A percentile compares a stretch with the other conserved stretches of the same genome.
Evolutionary conservation across 108 stramenopile species (phyloP).

Genomic region (Craspedostauros australis): DNA sequence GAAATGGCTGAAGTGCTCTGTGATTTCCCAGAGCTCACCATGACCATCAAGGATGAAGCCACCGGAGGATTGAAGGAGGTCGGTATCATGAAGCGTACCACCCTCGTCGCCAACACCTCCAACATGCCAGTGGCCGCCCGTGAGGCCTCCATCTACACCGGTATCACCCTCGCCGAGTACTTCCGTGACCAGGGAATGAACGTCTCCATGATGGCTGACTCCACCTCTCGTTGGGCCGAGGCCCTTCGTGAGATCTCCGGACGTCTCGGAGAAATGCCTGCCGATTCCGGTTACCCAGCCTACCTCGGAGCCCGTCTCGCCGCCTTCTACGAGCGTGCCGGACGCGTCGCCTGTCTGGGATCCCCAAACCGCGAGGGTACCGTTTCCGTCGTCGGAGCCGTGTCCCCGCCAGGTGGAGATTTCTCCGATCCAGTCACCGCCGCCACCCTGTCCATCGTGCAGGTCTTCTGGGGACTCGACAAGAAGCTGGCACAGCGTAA

Average conservation of each 20-base stretch:
- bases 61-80: constrained; percentile 89
- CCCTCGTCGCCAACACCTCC: constrained; percentile 99
- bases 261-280: constrained; percentile 99
- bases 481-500: constrained; percentile 99
- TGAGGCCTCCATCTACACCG: constrained; percentile 99
- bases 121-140: constrained; percentile 99
- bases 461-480: constrained; percentile 99
- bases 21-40: constrained; percentile 99
- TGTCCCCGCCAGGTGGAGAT: constrained; percentile 99
- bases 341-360: constrained; percentile 95
- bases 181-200: constrained; percentile 99
- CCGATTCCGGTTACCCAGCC: constrained; percentile 99
- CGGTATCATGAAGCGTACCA: constrained; percentile 99
- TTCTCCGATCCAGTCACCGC: constrained; percentile 99
- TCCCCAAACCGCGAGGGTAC: constrained; percentile 97
- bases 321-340: constrained; percentile 99
- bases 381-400: constrained; percentile 98
- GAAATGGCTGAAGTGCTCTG: constrained; percentile 99
- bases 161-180: constrained; percentile 96
- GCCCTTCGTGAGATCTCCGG: constrained; percentile 99
- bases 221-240: constrained; percentile 99
- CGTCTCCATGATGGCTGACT: constrained; percentile 99
- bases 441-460: constrained; percentile 98
- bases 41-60: constrained; percentile 83
- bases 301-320: constrained; percentile 99